phyloP scores from a whole-genome alignment of 208 protist species.

The Borovskyia barvae region DNA sequence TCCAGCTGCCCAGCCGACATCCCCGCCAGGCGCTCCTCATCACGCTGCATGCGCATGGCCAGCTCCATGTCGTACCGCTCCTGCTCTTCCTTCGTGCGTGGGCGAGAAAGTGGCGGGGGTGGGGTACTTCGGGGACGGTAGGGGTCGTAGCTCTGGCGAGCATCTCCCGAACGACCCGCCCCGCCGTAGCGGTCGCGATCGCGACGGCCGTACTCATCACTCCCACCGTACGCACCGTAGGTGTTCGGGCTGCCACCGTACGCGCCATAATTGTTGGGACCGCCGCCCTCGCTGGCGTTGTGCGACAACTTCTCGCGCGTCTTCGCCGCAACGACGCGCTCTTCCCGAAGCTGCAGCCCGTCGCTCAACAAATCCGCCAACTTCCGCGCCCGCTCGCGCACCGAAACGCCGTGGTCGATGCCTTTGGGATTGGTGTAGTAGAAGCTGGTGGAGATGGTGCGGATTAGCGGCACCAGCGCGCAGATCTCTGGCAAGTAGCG shows the following conservation, averaged over 20 bases:
- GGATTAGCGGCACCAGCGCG: conserved; percentile 60
- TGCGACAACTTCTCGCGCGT: conserved; percentile 68
- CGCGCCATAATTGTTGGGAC: conserved; percentile 20
- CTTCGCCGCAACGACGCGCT: conserved; percentile 66
- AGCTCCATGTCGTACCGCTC: conserved; percentile 85
- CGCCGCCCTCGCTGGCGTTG: conserved; percentile 37
- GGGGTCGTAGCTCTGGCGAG: conserved; percentile 27
- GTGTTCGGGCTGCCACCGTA: conserved; percentile 23
- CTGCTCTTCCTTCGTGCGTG: conserved; percentile 75
- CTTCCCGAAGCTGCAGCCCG: conserved; percentile 68
- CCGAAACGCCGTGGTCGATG: conserved; percentile 85
- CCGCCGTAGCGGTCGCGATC: neutral
- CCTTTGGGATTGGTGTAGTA: conserved; percentile 87
- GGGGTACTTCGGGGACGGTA: conserved; percentile 24
- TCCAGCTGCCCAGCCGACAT: conserved; percentile 63
- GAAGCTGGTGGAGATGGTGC: conserved; percentile 72
- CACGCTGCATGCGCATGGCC: conserved; percentile 78
- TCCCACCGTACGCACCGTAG: conserved; percentile 13
- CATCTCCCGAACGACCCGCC: neutral
- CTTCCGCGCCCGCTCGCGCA: conserved; percentile 83
- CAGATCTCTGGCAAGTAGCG: conserved; percentile 68
- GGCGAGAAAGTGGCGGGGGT: conserved; percentile 12
- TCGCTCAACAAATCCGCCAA: conserved; percentile 82
- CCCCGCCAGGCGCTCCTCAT: conserved; percentile 78
- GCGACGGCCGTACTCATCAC: neutral